Conservation (phyloP, 2,329 filamentous ascomycete species). For the Penicillium aurantiogriseum region DNA sequence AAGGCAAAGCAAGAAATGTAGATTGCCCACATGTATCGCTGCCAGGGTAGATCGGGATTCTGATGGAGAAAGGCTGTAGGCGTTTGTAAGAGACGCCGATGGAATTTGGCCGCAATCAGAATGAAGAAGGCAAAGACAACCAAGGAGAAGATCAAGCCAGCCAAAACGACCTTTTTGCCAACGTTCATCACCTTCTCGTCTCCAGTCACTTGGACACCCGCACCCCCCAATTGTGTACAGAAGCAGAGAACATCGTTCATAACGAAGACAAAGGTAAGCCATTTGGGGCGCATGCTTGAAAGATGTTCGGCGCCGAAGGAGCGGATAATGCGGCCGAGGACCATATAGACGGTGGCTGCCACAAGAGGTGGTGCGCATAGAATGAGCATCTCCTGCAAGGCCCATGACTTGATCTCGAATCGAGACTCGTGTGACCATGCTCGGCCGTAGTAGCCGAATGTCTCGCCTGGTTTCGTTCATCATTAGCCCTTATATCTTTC, state of each 20-base stretch:
- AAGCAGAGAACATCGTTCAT: slow-evolving; percentile 38
- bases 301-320: slow-evolving; percentile 37
- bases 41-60: slow-evolving; percentile 26
- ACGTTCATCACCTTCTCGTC: slow-evolving; percentile 21
- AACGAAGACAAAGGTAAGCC: slow-evolving; percentile 42
- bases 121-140: slow-evolving; percentile 31
- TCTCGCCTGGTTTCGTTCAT: slow-evolving; percentile 27
- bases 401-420: slow-evolving; percentile 31
- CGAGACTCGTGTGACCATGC: slow-evolving; percentile 34
- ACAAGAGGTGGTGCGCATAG: slow-evolving; percentile 44
- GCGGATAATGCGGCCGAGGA: slow-evolving; percentile 41
- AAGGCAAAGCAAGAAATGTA: slow-evolving; percentile 27
- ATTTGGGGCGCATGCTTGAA: slow-evolving; percentile 34
- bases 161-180: slow-evolving; percentile 30
- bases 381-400: slow-evolving; percentile 40
- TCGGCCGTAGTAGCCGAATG: slow-evolving; percentile 39
- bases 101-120: slow-evolving; percentile 24
- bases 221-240: slow-evolving; percentile 34
- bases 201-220: slow-evolving; percentile 30
- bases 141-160: slow-evolving; percentile 30
- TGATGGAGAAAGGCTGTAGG: slow-evolving; percentile 19
- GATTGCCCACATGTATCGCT: slow-evolving; percentile 27
- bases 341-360: slow-evolving; percentile 40
- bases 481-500: not conserved
- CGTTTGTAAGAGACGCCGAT: slow-evolving; percentile 16